Conservation (phyloP, 352 stramenopile species). For the Phytophthora syringae region DNA sequence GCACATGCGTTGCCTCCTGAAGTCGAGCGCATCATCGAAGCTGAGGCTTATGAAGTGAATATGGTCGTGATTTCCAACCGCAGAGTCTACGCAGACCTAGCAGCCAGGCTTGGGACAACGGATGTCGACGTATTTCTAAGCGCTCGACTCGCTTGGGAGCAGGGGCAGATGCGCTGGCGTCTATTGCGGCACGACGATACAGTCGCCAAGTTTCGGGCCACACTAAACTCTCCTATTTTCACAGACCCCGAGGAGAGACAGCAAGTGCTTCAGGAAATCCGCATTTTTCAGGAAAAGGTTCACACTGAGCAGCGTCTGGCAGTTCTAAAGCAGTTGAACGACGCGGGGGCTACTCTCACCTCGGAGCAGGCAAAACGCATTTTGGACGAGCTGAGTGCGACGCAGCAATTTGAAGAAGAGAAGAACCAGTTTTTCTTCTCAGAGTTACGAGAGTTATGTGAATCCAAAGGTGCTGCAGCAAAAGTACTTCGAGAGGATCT, state of each 20-base stretch:
- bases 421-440: conserved; percentile 67
- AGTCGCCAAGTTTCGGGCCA: conserved; percentile 61
- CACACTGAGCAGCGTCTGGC: conserved; percentile 62
- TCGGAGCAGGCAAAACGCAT: conserved; percentile 48
- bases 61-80: conserved; percentile 85
- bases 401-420: conserved; percentile 76
- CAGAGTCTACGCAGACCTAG: conserved; percentile 72
- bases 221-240: conserved; percentile 68
- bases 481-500: conserved; percentile 51
- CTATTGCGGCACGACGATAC: conserved; percentile 78
- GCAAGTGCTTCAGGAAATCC: conserved; percentile 61
- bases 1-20: conserved; percentile 65
- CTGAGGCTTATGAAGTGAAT: conserved; percentile 81
- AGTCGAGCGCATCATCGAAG: conserved; percentile 79
- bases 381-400: conserved; percentile 45
- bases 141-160: conserved; percentile 70
- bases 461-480: conserved; percentile 43
- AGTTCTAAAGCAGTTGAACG: conserved; percentile 55
- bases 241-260: conserved; percentile 71
- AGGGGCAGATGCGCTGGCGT: conserved; percentile 68
- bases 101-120: conserved; percentile 65
- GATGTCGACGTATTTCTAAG: conserved; percentile 75
- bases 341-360: conserved; percentile 47
- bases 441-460: conserved; percentile 47
- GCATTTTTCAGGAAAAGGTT: conserved; percentile 49